A percentile compares a stretch with the other conserved stretches of the same genome.
phyloP scores from a whole-genome alignment of 768 basidiomycete genomes.

The Hygrocybe coccinea region DNA sequence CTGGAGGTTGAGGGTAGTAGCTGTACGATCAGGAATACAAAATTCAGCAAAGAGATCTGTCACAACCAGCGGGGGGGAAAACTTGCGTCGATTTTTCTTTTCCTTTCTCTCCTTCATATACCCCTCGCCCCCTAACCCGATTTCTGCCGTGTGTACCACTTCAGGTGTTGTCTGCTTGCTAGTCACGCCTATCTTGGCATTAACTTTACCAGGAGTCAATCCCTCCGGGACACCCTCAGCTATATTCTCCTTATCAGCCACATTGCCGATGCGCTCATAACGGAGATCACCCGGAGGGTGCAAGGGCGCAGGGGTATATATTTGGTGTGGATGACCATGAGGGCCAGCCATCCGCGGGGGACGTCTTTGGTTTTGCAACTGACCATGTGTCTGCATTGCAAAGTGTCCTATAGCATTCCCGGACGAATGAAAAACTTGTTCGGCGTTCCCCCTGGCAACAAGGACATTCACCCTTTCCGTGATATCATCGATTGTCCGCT shows the following conservation, averaged over 20 bases:
- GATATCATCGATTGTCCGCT: slow-evolving; percentile 41
- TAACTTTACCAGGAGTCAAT: slow-evolving; percentile 29
- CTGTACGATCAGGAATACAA: slow-evolving; percentile 31
- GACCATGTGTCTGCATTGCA: background rate
- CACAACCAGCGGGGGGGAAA: background rate
- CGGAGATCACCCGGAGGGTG: background rate
- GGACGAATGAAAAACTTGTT: slow-evolving; percentile 3
- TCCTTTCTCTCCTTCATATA: slow-evolving; percentile 45
- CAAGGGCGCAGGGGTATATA: background rate
- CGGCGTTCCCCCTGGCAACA: slow-evolving; percentile 20
- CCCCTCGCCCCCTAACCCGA: slow-evolving; percentile 23
- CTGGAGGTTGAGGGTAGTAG: slow-evolving; percentile 52
- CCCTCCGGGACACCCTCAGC: slow-evolving; percentile 28
- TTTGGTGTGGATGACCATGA: background rate
- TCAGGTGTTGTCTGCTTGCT: slow-evolving; percentile 26
- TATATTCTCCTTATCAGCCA: slow-evolving; percentile 43
- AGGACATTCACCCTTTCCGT: slow-evolving; percentile 45
- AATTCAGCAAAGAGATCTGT: slow-evolving; percentile 6
- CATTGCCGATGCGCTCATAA: background rate
- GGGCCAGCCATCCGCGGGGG: background rate
- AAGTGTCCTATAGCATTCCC: background rate
- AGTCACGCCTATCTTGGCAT: slow-evolving; percentile 33
- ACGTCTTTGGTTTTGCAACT: background rate
- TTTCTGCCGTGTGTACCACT: slow-evolving; percentile 34
- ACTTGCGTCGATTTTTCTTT: slow-evolving; percentile 54